These are phyloP conservation scores for Gardenia jasminoides DNA, from an alignment of 257 asterid species.

Conservation along the genomic window DNA sequence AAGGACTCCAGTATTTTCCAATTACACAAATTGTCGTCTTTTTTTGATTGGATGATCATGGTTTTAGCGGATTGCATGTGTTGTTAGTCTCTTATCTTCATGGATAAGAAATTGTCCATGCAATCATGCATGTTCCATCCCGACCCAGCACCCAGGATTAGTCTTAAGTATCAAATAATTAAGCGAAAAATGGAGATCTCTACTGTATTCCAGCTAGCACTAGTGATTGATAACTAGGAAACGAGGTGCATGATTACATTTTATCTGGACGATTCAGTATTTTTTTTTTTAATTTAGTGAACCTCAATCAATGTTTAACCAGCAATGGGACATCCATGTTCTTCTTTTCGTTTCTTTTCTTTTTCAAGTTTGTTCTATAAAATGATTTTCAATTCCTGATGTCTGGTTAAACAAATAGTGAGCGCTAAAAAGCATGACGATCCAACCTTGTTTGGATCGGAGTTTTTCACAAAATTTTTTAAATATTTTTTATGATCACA, in stretches of 20 bases:
- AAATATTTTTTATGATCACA: no score
- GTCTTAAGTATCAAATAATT: background rate
- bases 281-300: constrained; percentile 1
- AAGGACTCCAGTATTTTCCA: constrained; percentile 7
- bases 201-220: background rate
- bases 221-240: background rate
- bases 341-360: no score
- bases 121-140: constrained; percentile 15
- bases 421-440: no score
- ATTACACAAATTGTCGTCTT: background rate
- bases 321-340: background rate
- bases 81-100: constrained; percentile 22
- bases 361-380: no score
- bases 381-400: no score
- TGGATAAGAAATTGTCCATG: constrained; percentile 37
- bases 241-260: background rate
- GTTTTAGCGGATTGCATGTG: constrained; percentile 43
- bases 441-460: no score
- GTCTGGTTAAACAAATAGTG: no score
- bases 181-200: background rate
- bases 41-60: constrained; percentile 34
- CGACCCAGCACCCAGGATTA: background rate
- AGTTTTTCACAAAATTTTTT: no score
- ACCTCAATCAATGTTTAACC: background rate
- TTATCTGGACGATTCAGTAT: background rate